Conservation (phyloP, 768 basidiomycete genomes). For the Auricularia sp. region DNA sequence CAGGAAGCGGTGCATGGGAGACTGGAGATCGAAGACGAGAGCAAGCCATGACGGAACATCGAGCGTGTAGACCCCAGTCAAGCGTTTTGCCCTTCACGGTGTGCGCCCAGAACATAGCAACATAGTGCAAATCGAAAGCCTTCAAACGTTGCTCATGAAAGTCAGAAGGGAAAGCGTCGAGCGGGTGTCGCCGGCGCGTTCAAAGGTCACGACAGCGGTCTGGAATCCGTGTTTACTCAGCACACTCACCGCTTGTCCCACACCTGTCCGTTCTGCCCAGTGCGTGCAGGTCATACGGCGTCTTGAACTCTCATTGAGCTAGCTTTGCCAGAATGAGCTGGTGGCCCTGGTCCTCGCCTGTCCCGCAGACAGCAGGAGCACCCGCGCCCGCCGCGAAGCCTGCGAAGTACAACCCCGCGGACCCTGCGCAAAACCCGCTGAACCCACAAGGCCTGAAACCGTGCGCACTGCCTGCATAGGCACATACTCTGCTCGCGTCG, state of each 20-base stretch:
- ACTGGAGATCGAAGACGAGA: too few relatives aligned
- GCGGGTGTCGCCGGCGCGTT: background rate
- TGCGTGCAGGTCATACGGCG: too few relatives aligned
- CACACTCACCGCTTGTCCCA: background rate
- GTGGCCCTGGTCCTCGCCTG: background rate
- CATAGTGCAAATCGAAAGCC: too few relatives aligned
- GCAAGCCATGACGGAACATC: too few relatives aligned
- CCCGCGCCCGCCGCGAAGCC: background rate
- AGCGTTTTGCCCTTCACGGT: too few relatives aligned
- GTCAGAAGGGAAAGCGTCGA: too few relatives aligned
- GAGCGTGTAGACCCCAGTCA: too few relatives aligned
- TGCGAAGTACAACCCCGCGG: conserved; percentile 47
- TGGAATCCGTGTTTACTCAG: background rate
- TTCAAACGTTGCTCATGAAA: too few relatives aligned
- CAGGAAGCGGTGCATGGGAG: too few relatives aligned
- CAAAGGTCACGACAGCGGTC: background rate
- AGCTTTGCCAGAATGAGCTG: background rate
- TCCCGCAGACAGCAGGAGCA: background rate
- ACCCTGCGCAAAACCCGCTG: conserved; percentile 75
- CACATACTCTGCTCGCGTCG: background rate
- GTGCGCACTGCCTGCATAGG: conserved; percentile 36
- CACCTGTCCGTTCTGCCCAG: background rate
- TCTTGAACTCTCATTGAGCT: too few relatives aligned
- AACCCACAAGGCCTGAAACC: conserved; percentile 95
- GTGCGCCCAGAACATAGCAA: too few relatives aligned